Percentiles rank a stretch among this genome's conserved stretches.
phyloP scores from a whole-genome alignment of 305 asterid genomes.

The Solanum hybrid region DNA sequence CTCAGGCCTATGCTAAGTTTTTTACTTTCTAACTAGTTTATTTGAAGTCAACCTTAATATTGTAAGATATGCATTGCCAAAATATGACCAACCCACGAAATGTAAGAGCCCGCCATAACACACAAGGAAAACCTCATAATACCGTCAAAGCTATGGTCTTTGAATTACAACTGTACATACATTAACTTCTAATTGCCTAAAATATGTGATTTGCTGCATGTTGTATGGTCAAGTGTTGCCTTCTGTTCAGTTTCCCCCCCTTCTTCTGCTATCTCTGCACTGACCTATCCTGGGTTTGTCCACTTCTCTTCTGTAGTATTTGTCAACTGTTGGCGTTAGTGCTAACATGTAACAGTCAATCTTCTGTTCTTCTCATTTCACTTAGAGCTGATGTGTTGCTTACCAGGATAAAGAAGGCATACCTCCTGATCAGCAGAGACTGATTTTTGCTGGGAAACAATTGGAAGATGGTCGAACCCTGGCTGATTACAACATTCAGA shows the following conservation, averaged over 20 bases:
- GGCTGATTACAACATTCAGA: slow-evolving; percentile 71
- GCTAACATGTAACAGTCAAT: not conserved
- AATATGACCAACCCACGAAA: not conserved
- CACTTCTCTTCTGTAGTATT: not conserved
- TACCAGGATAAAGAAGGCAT: slow-evolving; percentile 80
- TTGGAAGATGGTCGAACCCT: slow-evolving; percentile 79
- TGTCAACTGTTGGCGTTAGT: not conserved
- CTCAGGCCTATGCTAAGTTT: not conserved
- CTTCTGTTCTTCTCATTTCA: not conserved
- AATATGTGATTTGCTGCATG: not conserved
- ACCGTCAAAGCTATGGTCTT: not conserved
- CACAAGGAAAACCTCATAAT: not conserved
- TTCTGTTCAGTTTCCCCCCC: not conserved
- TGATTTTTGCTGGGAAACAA: slow-evolving; percentile 82
- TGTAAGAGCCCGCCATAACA: not conserved
- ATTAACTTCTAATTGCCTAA: not conserved
- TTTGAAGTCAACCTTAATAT: not conserved
- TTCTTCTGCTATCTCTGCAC: not conserved
- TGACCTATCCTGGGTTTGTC: not conserved
- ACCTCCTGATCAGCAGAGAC: slow-evolving; percentile 77
- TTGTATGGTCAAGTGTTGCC: not conserved
- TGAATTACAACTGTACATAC: not conserved
- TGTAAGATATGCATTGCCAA: not conserved
- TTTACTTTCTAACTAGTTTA: not conserved
- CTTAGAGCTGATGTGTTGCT: not conserved